Conservation (phyloP, 805 yeast species). For the Debaryomyces maramus region DNA sequence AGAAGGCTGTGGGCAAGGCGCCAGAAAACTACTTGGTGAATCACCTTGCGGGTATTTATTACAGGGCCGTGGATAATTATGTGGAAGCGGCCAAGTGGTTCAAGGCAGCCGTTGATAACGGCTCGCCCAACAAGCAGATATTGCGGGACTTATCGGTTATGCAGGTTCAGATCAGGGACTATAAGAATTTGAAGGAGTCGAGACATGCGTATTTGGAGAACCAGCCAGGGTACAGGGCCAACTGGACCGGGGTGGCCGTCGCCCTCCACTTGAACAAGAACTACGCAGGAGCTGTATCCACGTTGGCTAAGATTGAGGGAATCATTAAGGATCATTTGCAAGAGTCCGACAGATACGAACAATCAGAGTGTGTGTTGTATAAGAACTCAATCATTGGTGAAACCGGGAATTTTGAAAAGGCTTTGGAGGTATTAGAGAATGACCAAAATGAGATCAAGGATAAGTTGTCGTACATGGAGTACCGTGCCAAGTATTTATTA, state of each 20-base stretch:
- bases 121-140: conserved; percentile 75
- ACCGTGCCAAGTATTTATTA: conserved; percentile 62
- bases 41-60: conserved; percentile 84
- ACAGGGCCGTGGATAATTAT: conserved; percentile 68
- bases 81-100: conserved; percentile 78
- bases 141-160: conserved; percentile 78
- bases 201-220: conserved; percentile 69
- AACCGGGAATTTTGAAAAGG: conserved; percentile 61
- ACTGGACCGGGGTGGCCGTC: conserved; percentile 86
- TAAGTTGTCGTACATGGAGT: conserved; percentile 60
- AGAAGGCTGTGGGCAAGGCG: conserved; percentile 60
- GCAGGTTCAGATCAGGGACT: conserved; percentile 81
- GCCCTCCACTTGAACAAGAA: conserved; percentile 80
- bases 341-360: conserved; percentile 69
- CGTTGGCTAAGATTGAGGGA: conserved; percentile 74
- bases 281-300: conserved; percentile 64
- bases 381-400: conserved; percentile 66
- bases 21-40: conserved; percentile 67
- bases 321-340: conserved; percentile 66
- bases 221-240: conserved; percentile 80
- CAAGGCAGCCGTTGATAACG: conserved; percentile 70
- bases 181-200: conserved; percentile 56
- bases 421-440: conserved; percentile 57
- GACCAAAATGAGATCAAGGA: conserved; percentile 56
- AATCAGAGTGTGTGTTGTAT: conserved; percentile 76